A percentile compares a stretch with the other conserved stretches of the same genome.
Conservation (phyloP, 345 rosid genomes). For the Populus ilicifolia region DNA sequence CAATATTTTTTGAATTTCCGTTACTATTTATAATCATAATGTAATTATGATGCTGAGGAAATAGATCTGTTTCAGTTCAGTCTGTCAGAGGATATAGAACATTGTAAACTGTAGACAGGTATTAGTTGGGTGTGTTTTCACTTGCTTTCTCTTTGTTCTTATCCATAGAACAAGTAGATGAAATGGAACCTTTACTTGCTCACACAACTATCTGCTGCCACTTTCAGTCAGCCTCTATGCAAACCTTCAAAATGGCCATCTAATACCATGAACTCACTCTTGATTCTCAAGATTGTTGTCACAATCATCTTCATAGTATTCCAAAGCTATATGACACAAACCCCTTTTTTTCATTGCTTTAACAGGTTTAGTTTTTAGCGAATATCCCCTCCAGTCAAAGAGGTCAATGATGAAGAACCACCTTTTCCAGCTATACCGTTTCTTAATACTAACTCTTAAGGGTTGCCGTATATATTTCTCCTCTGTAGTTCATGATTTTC, state of each 20-base stretch:
- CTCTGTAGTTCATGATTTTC: not conserved
- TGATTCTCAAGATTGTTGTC: not conserved
- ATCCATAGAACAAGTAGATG: not conserved
- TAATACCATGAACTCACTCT: too few species aligned
- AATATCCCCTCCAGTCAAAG: slow-evolving; percentile 78
- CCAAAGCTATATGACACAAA: not conserved
- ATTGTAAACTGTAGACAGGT: not conserved
- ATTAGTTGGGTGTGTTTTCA: not conserved
- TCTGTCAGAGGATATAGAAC: not conserved
- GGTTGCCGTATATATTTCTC: slow-evolving; percentile 6
- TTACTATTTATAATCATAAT: not conserved
- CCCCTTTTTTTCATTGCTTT: slow-evolving; percentile 8
- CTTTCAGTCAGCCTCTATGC: not conserved
- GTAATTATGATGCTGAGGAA: not conserved
- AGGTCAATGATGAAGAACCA: slow-evolving; percentile 96
- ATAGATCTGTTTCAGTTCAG: not conserved
- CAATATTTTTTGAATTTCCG: not conserved
- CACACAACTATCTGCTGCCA: not conserved
- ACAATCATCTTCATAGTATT: not conserved
- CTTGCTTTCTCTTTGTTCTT: not conserved
- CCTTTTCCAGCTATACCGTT: slow-evolving; percentile 60
- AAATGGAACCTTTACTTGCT: not conserved
- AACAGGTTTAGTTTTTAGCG: slow-evolving; percentile 88
- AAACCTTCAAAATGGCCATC: not conserved
- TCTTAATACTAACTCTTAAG: slow-evolving; percentile 33